Percentiles rank a stretch among this genome's conserved stretches.
phyloP scores from a whole-genome alignment of 208 protist species.

The Naegleria lovaniensis region DNA sequence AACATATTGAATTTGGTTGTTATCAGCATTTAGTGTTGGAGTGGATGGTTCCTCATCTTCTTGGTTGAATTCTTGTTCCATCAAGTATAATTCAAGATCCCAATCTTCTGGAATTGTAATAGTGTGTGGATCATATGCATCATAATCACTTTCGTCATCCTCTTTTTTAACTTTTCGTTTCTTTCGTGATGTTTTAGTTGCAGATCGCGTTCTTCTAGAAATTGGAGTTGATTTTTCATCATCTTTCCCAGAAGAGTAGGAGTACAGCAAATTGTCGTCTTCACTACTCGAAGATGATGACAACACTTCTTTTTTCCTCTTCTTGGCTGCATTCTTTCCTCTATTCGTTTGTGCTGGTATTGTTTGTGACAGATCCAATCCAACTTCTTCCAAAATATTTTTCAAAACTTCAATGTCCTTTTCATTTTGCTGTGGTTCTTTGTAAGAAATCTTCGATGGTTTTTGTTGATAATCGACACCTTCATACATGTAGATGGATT shows the following conservation, averaged over 20 bases:
- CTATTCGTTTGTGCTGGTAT: neutral
- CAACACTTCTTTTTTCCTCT: neutral
- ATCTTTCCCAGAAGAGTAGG: neutral
- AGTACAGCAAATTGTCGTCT: neutral
- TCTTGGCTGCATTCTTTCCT: neutral
- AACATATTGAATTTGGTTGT: neutral
- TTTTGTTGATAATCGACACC: neutral
- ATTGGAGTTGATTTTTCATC: neutral
- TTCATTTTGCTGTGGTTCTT: neutral
- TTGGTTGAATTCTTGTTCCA: neutral
- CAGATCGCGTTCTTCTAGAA: neutral
- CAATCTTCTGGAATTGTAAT: neutral
- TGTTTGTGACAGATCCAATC: neutral
- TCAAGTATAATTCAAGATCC: neutral
- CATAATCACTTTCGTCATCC: neutral
- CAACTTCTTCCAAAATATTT: neutral
- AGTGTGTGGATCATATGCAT: neutral
- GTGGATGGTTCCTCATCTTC: neutral
- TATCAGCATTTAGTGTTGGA: neutral
- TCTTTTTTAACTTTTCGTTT: neutral
- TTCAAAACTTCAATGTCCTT: neutral
- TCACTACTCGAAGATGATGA: neutral
- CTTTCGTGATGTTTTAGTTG: neutral
- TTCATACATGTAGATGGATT: neutral
- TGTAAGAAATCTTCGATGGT: neutral